These are phyloP conservation scores for Moesziomyces sp. DNA, from an alignment of 1,284 basidiomycete genomes.

Conservation along the genomic window DNA sequence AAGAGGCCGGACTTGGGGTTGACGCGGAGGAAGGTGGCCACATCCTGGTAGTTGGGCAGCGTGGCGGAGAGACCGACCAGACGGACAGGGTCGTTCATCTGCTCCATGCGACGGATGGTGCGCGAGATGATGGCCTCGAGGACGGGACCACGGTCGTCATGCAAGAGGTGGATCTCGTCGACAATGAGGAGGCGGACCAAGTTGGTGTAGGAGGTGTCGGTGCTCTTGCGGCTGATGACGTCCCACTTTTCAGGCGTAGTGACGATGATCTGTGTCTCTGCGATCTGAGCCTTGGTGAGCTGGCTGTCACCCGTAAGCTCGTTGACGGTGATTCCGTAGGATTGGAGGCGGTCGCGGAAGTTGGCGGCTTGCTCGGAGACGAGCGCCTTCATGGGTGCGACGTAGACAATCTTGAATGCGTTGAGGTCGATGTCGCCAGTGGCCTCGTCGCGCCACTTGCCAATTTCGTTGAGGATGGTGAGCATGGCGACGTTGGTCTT, in stretches of 20 bases:
- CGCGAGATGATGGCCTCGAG: conserved; percentile 91
- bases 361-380: conserved; percentile 66
- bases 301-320: conserved; percentile 97
- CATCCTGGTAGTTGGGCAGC: conserved; percentile 96
- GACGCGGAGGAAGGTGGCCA: conserved; percentile 97
- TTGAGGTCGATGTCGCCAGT: conserved; percentile 88
- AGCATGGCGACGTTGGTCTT: conserved; percentile 99
- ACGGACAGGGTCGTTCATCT: conserved; percentile 80
- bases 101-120: conserved; percentile 93
- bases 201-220: conserved; percentile 96
- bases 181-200: conserved; percentile 96
- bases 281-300: conserved; percentile 97
- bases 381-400: conserved; percentile 88
- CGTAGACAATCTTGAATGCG: conserved; percentile 96
- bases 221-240: conserved; percentile 91
- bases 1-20: conserved; percentile 92
- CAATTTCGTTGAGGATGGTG: conserved; percentile 64
- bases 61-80: conserved; percentile 96
- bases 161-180: conserved; percentile 96
- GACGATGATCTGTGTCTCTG: conserved; percentile 97
- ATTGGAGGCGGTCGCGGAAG: conserved; percentile 77
- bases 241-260: conserved; percentile 99
- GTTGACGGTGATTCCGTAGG: conserved; percentile 87
- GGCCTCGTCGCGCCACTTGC: conserved; percentile 73
- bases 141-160: conserved; percentile 98